Base-by-base conservation (phyloP, 2,329 filamentous ascomycete species). In the Neofusicoccum umdonicola region DNA sequence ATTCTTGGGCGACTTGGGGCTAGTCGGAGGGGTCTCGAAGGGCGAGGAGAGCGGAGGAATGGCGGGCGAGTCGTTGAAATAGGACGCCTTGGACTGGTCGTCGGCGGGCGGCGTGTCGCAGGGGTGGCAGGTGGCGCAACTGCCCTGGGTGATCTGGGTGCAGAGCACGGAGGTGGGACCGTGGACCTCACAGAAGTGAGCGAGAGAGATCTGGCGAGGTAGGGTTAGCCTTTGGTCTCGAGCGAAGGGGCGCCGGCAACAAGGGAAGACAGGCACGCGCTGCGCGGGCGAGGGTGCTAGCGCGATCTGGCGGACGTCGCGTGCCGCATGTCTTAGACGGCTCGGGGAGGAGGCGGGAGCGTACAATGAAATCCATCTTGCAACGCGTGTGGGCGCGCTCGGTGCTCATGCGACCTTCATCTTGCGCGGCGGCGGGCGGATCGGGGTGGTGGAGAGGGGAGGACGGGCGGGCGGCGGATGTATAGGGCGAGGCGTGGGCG, bases 141-240 rank as follows among this genome's bases (percentile, higher is more conserved):
- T 78, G 65, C 84, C 78, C 13, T 83, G 83, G 56, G 83, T 78
- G 68, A 85, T 82, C 73, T 87, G 84, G 65, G 85, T 87, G 75
- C 85, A 87, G 68, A 87, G 83, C 74, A 87, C 85, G 64, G 84
- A 86, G 61, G 84, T 87, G 17, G 85, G 85, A 73, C 85, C 85
- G 81, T 87, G 84, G 74, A 84, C 79, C 77, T 87, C 85, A 76
- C 85, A 87, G 74, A 87, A 87, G 77, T 87, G 85, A 68, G 85
- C 85, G 68, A 87, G 81, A 71, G 85, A 86, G 72, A 87, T 82
- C 85, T 87, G 70, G n/a, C 27, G 39, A 41, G 58, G 19, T 68
- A 11, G 37, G 42, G 64, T 75, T 70, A 74, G 71, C 66, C 42
- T 65, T 62, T 27, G 42, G 17, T 17, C 13, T 44, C n/a, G 41